Percentiles rank a stretch among this genome's conserved stretches.
Evolutionary conservation across 2,329 filamentous ascomycete genomes (phyloP).

Genomic region (Tolypocladium sp.): DNA sequence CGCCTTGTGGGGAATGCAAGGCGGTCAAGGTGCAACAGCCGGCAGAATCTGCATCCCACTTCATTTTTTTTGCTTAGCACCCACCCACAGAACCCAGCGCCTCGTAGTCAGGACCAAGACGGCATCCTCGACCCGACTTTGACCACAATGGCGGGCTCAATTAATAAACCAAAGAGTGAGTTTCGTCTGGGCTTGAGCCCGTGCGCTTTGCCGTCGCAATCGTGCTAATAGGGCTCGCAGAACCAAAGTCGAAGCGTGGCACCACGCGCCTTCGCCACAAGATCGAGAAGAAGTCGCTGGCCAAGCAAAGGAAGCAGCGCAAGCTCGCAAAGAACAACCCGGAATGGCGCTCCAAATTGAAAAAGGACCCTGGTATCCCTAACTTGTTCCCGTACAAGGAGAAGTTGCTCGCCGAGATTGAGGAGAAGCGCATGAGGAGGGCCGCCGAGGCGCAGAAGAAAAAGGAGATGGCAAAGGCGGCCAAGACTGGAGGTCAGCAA

Average conservation of each 20-base stretch:
- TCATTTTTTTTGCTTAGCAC: constrained; percentile 23
- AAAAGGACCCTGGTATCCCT: constrained; percentile 96
- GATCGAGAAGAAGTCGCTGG: constrained; percentile 83
- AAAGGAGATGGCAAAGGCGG: constrained; percentile 63
- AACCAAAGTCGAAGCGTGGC: constrained; percentile 89
- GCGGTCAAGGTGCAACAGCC: constrained; percentile 18
- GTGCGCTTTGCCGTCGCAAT: not conserved
- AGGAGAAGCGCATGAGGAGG: constrained; percentile 75
- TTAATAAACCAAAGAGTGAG: constrained; percentile 47
- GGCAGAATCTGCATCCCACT: constrained; percentile 30
- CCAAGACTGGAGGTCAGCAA: constrained; percentile 41
- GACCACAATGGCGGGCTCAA: constrained; percentile 39
- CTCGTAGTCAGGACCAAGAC: constrained; percentile 2
- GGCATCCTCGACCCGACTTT: not conserved
- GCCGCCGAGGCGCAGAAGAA: constrained; percentile 66
- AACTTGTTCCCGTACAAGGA: constrained; percentile 98
- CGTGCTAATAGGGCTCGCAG: constrained; percentile 32
- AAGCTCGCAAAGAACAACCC: constrained; percentile 95
- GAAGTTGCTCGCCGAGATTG: constrained; percentile 86
- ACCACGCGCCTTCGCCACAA: constrained; percentile 87
- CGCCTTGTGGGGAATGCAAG: constrained; percentile 10
- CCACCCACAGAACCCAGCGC: constrained; percentile 1
- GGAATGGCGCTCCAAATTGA: constrained; percentile 88
- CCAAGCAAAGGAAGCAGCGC: constrained; percentile 83
- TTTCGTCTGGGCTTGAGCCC: not conserved